Percentiles rank a stretch among this genome's conserved stretches.
Evolutionary conservation across 306 rosid genomes (phyloP).

Genomic region (Prinsepia uniflora): DNA sequence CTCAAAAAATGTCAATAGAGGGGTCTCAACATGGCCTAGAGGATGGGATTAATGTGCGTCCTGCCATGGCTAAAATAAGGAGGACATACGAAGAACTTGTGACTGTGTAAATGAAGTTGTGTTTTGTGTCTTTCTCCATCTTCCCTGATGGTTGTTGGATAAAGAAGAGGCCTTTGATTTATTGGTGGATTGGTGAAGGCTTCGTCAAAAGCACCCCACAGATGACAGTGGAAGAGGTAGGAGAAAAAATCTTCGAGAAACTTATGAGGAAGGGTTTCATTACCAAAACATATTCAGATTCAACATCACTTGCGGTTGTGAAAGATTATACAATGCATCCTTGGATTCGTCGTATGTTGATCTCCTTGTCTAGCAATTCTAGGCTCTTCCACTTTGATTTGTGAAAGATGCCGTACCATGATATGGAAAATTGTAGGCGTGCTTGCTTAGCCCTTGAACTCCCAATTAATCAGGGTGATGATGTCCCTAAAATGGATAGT

Average conservation of each 20-base stretch:
- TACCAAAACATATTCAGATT: not conserved
- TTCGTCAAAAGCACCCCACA: not conserved
- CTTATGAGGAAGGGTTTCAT: conserved; percentile 20
- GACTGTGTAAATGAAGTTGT: not conserved
- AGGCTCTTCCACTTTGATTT: conserved; percentile 4
- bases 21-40: conserved; percentile 4
- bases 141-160: conserved; percentile 13
- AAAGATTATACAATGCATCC: conserved; percentile 12
- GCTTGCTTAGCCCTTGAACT: not conserved
- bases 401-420: not conserved
- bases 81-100: not conserved
- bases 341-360: conserved; percentile 31
- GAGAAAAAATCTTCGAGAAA: conserved; percentile 4
- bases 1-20: not conserved
- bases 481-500: not conserved
- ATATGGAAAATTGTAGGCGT: not conserved
- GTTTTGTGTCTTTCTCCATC: conserved; percentile 17
- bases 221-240: conserved; percentile 17
- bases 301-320: not conserved
- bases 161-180: conserved; percentile 30
- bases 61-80: not conserved
- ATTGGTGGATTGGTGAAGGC: conserved; percentile 39
- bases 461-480: not conserved
- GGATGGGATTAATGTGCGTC: not conserved
- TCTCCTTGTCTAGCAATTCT: not conserved